phyloP scores from a whole-genome alignment of 192 early-diverging fungal species.

The Backusella luteola region DNA sequence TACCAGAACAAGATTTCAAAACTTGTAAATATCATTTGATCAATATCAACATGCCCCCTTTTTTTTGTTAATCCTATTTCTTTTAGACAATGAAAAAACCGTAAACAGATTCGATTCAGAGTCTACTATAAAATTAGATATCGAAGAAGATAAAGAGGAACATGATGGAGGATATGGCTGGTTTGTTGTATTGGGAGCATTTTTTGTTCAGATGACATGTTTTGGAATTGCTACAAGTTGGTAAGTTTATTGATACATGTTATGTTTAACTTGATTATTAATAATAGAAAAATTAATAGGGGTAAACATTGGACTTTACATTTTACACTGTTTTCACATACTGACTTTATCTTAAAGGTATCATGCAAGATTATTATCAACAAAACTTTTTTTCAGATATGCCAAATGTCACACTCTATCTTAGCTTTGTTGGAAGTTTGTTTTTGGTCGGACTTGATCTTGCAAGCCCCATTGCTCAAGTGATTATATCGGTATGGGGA shows the following conservation, averaged over 20 bases:
- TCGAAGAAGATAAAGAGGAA: background rate
- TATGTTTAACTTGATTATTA: background rate
- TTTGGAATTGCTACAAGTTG: conserved; percentile 9
- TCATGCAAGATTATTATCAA: conserved; percentile 35
- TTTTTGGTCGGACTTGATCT: conserved; percentile 5
- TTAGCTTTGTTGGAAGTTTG: conserved; percentile 28
- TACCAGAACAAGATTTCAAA: background rate
- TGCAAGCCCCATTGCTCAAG: conserved; percentile 21
- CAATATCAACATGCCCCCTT: too few species aligned
- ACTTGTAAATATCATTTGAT: too few species aligned
- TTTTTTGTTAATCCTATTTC: background rate
- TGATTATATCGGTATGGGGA: conserved; percentile 11
- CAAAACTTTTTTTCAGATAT: conserved; percentile 16
- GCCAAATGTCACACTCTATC: conserved; percentile 12
- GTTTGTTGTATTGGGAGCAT: conserved; percentile 37
- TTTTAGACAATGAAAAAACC: background rate
- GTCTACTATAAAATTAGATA: background rate
- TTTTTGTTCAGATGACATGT: conserved; percentile 28
- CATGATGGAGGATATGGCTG: conserved; percentile 41
- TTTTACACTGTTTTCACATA: background rate
- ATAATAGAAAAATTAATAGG: background rate
- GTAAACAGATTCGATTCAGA: background rate
- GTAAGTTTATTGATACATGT: background rate
- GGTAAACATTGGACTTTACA: background rate
- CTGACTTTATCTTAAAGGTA: conserved; percentile 13